A percentile compares a stretch with the other conserved stretches of the same genome.
Evolutionary conservation across 2,329 filamentous ascomycete genomes (phyloP).

Genomic region (Neofusicoccum kwambonambiense): DNA sequence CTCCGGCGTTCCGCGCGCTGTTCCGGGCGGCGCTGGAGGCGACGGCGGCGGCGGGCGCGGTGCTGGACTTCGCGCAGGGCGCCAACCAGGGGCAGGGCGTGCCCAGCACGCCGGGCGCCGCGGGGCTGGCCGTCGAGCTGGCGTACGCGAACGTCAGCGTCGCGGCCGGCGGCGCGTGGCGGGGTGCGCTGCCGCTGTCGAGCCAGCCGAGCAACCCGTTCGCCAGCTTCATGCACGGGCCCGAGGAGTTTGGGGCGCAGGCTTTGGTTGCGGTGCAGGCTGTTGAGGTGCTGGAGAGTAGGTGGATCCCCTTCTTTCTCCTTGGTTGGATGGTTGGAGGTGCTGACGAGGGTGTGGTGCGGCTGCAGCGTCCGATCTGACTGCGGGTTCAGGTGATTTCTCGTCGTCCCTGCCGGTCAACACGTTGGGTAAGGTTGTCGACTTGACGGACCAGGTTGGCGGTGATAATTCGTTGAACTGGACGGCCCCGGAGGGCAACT

Average conservation of each 20-base stretch:
- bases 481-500: slow-evolving; percentile 20
- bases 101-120: slow-evolving; percentile 29
- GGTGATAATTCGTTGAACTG: slow-evolving; percentile 20
- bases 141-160: slow-evolving; percentile 22
- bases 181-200: slow-evolving; percentile 19
- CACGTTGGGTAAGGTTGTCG: slow-evolving; percentile 12
- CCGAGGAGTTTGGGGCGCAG: slow-evolving; percentile 23
- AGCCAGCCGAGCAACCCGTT: slow-evolving; percentile 16
- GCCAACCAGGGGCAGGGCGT: slow-evolving; percentile 51
- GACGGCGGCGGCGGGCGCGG: slow-evolving; percentile 35
- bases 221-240: slow-evolving; percentile 21
- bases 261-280: slow-evolving; percentile 22
- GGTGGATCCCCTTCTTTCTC: neutral
- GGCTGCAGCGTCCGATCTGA: neutral
- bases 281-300: slow-evolving; percentile 3
- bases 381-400: neutral
- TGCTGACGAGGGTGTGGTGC: neutral
- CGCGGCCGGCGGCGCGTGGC: slow-evolving; percentile 13
- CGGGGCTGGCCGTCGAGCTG: slow-evolving; percentile 23
- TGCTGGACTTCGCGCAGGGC: slow-evolving; percentile 49
- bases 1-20: slow-evolving; percentile 32
- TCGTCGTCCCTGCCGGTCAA: neutral
- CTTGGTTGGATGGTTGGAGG: neutral
- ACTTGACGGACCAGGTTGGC: slow-evolving; percentile 21
- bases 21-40: slow-evolving; percentile 33